These are phyloP conservation scores for Medicago arabica DNA, from an alignment of 306 rosid genomes.

Conservation along the genomic window DNA sequence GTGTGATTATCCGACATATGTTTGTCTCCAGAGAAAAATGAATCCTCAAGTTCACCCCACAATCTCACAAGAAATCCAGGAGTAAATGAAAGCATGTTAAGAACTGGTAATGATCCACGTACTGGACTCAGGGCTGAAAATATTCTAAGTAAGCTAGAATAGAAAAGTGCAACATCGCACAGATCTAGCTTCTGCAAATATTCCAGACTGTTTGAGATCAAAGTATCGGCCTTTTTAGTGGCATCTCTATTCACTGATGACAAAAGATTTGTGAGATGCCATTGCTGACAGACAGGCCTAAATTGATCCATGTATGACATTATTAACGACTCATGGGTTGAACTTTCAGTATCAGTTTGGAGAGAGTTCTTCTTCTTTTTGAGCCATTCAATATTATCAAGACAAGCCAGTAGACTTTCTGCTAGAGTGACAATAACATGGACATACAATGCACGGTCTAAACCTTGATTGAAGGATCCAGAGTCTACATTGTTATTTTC, in stretches of 20 bases:
- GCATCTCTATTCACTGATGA: constrained; percentile 49
- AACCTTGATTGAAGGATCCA: constrained; percentile 69
- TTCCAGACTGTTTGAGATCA: constrained; percentile 48
- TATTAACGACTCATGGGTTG: constrained; percentile 52
- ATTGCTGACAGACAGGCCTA: constrained; percentile 87
- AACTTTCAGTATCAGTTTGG: constrained; percentile 52
- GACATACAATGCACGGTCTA: constrained; percentile 67
- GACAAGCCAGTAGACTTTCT: constrained; percentile 64
- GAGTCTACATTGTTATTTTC: constrained; percentile 59
- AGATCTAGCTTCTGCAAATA: constrained; percentile 63
- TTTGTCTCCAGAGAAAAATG: constrained; percentile 59
- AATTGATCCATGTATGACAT: constrained; percentile 68
- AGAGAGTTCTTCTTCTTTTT: constrained; percentile 53
- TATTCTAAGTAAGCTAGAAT: constrained; percentile 77
- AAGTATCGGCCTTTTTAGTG: constrained; percentile 43
- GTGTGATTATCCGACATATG: constrained; percentile 43
- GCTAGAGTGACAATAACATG: constrained; percentile 66
- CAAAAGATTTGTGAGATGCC: constrained; percentile 88
- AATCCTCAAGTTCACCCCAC: constrained; percentile 77
- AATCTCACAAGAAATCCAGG: constrained; percentile 84
- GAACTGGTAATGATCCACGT: constrained; percentile 75
- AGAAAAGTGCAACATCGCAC: constrained; percentile 73
- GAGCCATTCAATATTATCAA: constrained; percentile 61
- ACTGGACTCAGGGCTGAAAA: constrained; percentile 69
- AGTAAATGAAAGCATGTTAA: constrained; percentile 92